These are phyloP conservation scores for Ehretia macrophylla DNA, from an alignment of 257 asterid species.

Conservation along the genomic window DNA sequence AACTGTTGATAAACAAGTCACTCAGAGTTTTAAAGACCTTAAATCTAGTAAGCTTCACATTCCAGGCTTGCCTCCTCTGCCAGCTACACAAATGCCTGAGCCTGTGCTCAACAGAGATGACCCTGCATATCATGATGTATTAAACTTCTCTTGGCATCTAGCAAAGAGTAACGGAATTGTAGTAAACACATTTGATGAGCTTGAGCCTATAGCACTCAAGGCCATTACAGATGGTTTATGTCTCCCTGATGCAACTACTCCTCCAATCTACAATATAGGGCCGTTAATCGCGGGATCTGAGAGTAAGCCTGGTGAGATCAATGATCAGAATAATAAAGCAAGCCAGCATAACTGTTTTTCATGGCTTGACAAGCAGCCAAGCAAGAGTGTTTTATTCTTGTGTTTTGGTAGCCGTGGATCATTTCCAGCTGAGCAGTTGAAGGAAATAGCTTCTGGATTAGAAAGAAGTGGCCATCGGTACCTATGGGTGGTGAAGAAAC, in stretches of 20 bases:
- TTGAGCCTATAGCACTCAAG: conserved; percentile 4
- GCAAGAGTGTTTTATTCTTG: conserved; percentile 28
- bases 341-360: background rate
- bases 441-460: conserved; percentile 27
- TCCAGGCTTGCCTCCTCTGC: conserved; percentile 6
- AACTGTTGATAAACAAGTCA: conserved; percentile 1
- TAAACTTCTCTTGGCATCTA: background rate
- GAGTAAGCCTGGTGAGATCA: too few relatives aligned
- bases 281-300: conserved; percentile 11
- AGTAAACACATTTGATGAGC: conserved; percentile 10
- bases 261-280: conserved; percentile 10
- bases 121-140: background rate
- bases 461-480: conserved; percentile 27
- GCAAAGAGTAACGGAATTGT: conserved; percentile 8
- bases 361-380: conserved; percentile 20
- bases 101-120: conserved; percentile 1
- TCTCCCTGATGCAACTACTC: background rate
- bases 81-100: conserved; percentile 9
- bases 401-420: conserved; percentile 30
- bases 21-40: conserved; percentile 5
- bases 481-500: conserved; percentile 28
- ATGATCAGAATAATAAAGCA: background rate
- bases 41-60: background rate
- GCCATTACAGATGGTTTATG: conserved; percentile 7
- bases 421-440: conserved; percentile 17